Base-by-base conservation (phyloP, 1,284 basidiomycete species). In the Cryptococcus sp. region DNA sequence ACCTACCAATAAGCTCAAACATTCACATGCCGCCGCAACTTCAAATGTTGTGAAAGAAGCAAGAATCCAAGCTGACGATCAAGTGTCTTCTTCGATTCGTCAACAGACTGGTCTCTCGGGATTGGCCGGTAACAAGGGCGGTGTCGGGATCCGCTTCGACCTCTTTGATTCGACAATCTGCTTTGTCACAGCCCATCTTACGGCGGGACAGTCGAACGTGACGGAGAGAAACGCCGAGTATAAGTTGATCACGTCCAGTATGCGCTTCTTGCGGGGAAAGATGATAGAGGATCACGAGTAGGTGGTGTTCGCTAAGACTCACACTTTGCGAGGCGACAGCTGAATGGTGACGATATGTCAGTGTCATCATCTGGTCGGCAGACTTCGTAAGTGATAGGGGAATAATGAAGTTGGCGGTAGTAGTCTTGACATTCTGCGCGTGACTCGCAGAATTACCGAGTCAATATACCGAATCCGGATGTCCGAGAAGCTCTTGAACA, bases 101-200 rank as follows among this genome's bases (percentile, higher is more conserved):
- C 49, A 10, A 50, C 70, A 93, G 91, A 99, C 96, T 4, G 96
- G 96, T 20, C 82, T 99, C 41, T 87, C 92, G 56, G 96, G 96
- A 16, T 93, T 99, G 85, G 93, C 91, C 5, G 96, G 96, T 22
- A 99, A 99, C 80, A 99, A 95, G 80, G 91, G 91, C 22, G 94
- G 92, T 11, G 91, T 96, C 7, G 93, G 89, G 3, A 90, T 99
- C 65, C 87, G 96, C 20, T 82, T 99, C 59, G 89, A 97, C 45
- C 89, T 91, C 67, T 85, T 89, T 69, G 93, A 96, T 72, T 90
- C 93, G 6, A 89, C 85, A 49, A 88, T 99, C 69, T 99, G 96
- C 79, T 93, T 99, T 79, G 81, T 99, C 68, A 97, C 95, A 0
- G 74, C 74, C 56, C 96, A 99, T 78, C 84, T 99, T 48, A 93